phyloP scores from a whole-genome alignment of 352 stramenopile species.

The Globisporangium yorkense region DNA sequence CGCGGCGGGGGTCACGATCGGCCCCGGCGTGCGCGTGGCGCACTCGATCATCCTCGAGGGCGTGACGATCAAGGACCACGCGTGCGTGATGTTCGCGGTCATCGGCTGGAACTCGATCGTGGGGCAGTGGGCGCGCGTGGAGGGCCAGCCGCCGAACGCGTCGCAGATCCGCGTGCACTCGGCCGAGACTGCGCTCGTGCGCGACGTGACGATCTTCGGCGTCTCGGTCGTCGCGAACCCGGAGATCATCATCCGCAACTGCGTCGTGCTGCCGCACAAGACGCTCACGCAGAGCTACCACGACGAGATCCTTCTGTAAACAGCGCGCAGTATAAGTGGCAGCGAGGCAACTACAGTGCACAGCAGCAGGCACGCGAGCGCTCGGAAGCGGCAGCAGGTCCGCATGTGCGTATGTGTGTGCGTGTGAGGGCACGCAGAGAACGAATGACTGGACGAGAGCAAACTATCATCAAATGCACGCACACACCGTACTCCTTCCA shows the following conservation, averaged over 20 bases:
- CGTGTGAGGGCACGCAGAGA: neutral
- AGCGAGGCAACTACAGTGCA: neutral
- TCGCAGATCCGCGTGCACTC: conserved; percentile 64
- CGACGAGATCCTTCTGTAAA: conserved; percentile 86
- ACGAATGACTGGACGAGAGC: no score
- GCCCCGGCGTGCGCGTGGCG: conserved; percentile 68
- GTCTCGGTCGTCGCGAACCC: conserved; percentile 84
- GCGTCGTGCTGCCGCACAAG: conserved; percentile 85
- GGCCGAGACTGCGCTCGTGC: conserved; percentile 67
- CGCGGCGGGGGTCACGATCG: conserved; percentile 78
- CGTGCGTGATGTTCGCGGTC: conserved; percentile 82
- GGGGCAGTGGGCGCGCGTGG: conserved; percentile 79
- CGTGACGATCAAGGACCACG: conserved; percentile 85
- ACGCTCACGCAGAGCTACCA: conserved; percentile 85
- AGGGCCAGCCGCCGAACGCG: conserved; percentile 78
- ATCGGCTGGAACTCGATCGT: conserved; percentile 89
- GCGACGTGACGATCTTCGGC: conserved; percentile 87
- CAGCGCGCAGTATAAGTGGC: neutral
- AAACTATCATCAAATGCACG: no score
- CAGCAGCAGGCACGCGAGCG: no score
- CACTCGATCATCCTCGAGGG: conserved; percentile 88
- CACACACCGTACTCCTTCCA: no score
- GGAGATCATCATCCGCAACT: conserved; percentile 88
- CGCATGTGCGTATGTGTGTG: no score
- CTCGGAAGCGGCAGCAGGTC: no score